phyloP scores from a whole-genome alignment of 176 grass and related monocot genomes.

The Oryza glaberrima region DNA sequence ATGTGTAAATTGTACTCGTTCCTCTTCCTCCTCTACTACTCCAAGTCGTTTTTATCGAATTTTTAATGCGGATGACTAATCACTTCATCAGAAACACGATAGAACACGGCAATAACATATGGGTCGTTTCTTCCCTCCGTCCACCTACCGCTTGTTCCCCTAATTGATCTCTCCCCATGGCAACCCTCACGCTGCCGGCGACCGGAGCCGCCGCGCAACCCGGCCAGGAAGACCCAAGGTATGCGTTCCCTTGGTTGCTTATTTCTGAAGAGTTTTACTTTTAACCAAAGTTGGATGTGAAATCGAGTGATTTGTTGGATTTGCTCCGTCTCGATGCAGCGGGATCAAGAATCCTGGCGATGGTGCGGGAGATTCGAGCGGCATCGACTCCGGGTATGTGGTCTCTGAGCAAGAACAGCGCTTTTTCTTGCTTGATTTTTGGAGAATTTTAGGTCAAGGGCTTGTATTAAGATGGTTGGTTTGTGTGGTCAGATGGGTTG shows the following conservation, averaged over 20 bases:
- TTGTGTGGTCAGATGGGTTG: constrained; percentile 47
- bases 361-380: constrained; percentile 29
- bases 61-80: constrained; percentile 2
- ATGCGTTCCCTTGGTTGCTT: neutral
- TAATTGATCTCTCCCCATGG: constrained; percentile 31
- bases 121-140: constrained; percentile 25
- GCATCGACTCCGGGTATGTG: constrained; percentile 47
- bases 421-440: neutral
- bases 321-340: constrained; percentile 1
- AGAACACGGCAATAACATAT: constrained; percentile 5
- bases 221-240: constrained; percentile 22
- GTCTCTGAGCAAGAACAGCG: neutral
- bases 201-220: constrained; percentile 16
- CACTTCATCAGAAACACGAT: neutral
- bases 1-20: neutral
- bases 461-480: constrained; percentile 37
- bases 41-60: neutral
- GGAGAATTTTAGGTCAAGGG: neutral
- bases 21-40: neutral
- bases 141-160: constrained; percentile 4
- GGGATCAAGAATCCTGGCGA: neutral
- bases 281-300: neutral
- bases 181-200: constrained; percentile 37
- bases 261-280: neutral
- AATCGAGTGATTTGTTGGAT: neutral